phyloP scores from a whole-genome alignment of 306 rosid genomes.

The Malus sieversii region DNA sequence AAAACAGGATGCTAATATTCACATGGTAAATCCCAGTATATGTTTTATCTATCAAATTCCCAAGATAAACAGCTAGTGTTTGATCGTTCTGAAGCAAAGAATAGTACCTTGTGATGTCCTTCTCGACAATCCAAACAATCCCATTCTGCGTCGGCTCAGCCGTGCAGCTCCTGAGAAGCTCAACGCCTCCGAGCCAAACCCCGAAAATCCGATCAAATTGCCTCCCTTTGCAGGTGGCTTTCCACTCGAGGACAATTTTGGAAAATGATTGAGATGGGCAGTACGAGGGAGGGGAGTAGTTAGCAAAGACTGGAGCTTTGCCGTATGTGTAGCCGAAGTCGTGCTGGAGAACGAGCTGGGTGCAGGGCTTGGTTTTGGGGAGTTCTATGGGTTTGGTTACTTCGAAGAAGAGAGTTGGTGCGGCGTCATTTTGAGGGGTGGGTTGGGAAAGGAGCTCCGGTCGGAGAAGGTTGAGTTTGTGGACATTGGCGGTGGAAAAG shows the following conservation, averaged over 20 bases:
- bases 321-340: slow-evolving; percentile 74
- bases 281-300: slow-evolving; percentile 59
- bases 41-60: slow-evolving; percentile 52
- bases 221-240: slow-evolving; percentile 64
- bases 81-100: slow-evolving; percentile 48
- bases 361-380: slow-evolving; percentile 60
- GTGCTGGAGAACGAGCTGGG: slow-evolving; percentile 48
- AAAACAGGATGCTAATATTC: slow-evolving; percentile 47
- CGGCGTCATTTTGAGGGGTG: slow-evolving; percentile 12
- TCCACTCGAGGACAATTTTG: slow-evolving; percentile 72
- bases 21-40: slow-evolving; percentile 88
- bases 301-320: slow-evolving; percentile 51
- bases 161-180: slow-evolving; percentile 82
- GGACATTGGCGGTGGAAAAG: slow-evolving; percentile 41
- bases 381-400: slow-evolving; percentile 66
- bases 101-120: slow-evolving; percentile 80
- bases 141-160: slow-evolving; percentile 77
- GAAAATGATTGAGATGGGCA: slow-evolving; percentile 41
- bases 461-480: slow-evolving; percentile 34
- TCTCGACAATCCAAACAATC: slow-evolving; percentile 72
- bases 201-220: slow-evolving; percentile 91
- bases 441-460: slow-evolving; percentile 13
- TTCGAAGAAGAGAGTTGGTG: slow-evolving; percentile 58
- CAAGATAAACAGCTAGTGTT: slow-evolving; percentile 70
- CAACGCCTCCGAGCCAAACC: slow-evolving; percentile 86